phyloP scores from a whole-genome alignment of 495 filamentous ascomycete species.

The Gamarada debralockiae region DNA sequence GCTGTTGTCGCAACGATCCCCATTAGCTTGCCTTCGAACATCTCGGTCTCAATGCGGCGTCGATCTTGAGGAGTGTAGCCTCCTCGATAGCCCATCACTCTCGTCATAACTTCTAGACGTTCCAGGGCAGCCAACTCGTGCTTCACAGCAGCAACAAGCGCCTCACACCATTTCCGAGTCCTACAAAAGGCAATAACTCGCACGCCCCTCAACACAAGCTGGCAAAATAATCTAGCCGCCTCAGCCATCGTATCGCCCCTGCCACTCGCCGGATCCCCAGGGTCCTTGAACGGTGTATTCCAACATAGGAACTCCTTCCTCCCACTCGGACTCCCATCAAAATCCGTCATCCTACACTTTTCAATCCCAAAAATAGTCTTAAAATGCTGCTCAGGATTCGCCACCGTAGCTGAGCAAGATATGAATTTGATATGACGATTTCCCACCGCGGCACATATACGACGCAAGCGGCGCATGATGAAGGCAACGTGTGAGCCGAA shows the following conservation, averaged over 20 bases:
- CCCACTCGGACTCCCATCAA: slow-evolving; percentile 90
- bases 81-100: slow-evolving; percentile 94
- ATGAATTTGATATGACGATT: slow-evolving; percentile 90
- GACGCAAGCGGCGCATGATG: slow-evolving; percentile 86
- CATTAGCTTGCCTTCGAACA: slow-evolving; percentile 93
- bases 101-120: slow-evolving; percentile 64
- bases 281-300: slow-evolving; percentile 96
- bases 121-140: slow-evolving; percentile 70
- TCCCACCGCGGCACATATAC: slow-evolving; percentile 88
- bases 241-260: slow-evolving; percentile 80
- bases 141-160: slow-evolving; percentile 74
- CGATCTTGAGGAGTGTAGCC: slow-evolving; percentile 96
- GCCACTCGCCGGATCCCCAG: slow-evolving; percentile 79
- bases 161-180: slow-evolving; percentile 83
- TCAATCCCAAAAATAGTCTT: slow-evolving; percentile 84
- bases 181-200: slow-evolving; percentile 93
- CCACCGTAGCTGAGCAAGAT: slow-evolving; percentile 95
- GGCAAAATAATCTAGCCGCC: slow-evolving; percentile 83
- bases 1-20: slow-evolving; percentile 94
- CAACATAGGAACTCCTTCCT: slow-evolving; percentile 96
- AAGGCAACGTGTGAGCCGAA: slow-evolving; percentile 93
- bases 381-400: slow-evolving; percentile 92
- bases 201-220: slow-evolving; percentile 83
- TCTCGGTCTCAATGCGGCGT: slow-evolving; percentile 85
- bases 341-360: slow-evolving; percentile 75